Evolutionary conservation across 192 early-diverging fungal genomes (phyloP).

Genomic region (Chytriomyces hyalinus): DNA sequence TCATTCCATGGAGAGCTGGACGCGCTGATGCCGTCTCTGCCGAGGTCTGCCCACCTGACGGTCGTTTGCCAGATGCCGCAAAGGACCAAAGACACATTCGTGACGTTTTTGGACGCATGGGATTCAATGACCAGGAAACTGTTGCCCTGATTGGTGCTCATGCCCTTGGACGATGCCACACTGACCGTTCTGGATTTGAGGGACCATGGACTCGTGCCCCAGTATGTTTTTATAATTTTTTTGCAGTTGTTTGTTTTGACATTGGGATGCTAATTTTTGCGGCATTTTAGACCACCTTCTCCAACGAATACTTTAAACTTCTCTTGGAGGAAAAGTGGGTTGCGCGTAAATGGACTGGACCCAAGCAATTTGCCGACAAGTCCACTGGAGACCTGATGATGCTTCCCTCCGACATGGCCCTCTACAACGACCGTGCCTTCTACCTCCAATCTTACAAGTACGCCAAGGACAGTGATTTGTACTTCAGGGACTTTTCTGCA

Average conservation of each 20-base stretch:
- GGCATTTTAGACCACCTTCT: slow-evolving; percentile 71
- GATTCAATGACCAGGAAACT: slow-evolving; percentile 77
- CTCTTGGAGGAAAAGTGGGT: slow-evolving; percentile 82
- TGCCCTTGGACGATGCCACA: slow-evolving; percentile 70
- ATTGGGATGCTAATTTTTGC: not conserved
- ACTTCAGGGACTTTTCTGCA: slow-evolving; percentile 89
- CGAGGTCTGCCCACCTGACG: slow-evolving; percentile 55
- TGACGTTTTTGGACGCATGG: slow-evolving; percentile 70
- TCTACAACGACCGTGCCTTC: slow-evolving; percentile 53
- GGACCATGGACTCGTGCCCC: slow-evolving; percentile 58
- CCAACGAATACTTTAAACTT: slow-evolving; percentile 81
- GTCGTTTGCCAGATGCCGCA: slow-evolving; percentile 76
- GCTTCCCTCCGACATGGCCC: slow-evolving; percentile 72
- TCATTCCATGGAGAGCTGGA: slow-evolving; percentile 65
- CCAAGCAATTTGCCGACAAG: slow-evolving; percentile 89
- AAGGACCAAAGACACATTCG: slow-evolving; percentile 61
- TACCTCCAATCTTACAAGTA: slow-evolving; percentile 80
- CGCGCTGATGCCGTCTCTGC: slow-evolving; percentile 40
- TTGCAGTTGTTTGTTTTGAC: slow-evolving; percentile 9
- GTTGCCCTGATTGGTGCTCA: slow-evolving; percentile 76
- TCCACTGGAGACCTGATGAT: slow-evolving; percentile 68
- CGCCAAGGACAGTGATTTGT: slow-evolving; percentile 81
- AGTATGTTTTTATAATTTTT: slow-evolving; percentile 45
- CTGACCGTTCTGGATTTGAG: slow-evolving; percentile 70
- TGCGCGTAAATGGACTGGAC: slow-evolving; percentile 79